Evolutionary conservation across 2,329 filamentous ascomycete genomes (phyloP), one percentile per base, ranked within the genome.

Genomic region (Aspergillus felis): DNA sequence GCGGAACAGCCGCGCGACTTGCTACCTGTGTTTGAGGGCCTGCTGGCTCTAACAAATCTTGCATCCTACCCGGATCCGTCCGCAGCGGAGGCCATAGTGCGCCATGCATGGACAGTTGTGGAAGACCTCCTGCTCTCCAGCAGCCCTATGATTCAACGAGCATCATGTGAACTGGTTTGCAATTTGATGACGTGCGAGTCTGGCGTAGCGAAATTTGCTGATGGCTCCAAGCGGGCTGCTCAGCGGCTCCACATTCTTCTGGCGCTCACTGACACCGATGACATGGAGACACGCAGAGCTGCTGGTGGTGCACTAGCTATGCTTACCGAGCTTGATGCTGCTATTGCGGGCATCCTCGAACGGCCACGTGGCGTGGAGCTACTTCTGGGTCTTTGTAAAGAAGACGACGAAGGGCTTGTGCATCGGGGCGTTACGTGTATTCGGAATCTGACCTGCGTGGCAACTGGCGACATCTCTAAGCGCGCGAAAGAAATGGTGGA

Each of bases 21-120:
- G 14, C 82, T 99, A 0, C 92, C 94, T 0, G 87, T 89, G 0
- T 99, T 97, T 65, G 94, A 99, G 74, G 83, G 89, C 0, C 82
- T 99, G 8, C 88, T 97, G 72, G 93, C 94, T 0, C 83, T 99
- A 38, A 97, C 94, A 0, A 99, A 99, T 66, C 84, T 99, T 7
- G 94, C 93, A 0, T 95, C 91, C 0, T 70, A 74, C 50, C 71
- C 78, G 20, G 73, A 79, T 60, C 67, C 67, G 54, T 67, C 72
- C 28, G 70, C 76, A 14, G 84, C 87, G 12, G 88, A 92, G 54
- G 79, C 82, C 17, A 92, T 96, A 51, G 85, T 96, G 38, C 85
- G 89, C 9, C 79, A 83, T 3, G 85, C 88, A 0, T 96, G 91
- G 84, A 72, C 85, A 0, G 84, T 85, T 22, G 82, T 96, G 47